A percentile compares a stretch with the other conserved stretches of the same genome.
Conservation (phyloP, 1,284 basidiomycete genomes). For the Dichomitus squalens region DNA sequence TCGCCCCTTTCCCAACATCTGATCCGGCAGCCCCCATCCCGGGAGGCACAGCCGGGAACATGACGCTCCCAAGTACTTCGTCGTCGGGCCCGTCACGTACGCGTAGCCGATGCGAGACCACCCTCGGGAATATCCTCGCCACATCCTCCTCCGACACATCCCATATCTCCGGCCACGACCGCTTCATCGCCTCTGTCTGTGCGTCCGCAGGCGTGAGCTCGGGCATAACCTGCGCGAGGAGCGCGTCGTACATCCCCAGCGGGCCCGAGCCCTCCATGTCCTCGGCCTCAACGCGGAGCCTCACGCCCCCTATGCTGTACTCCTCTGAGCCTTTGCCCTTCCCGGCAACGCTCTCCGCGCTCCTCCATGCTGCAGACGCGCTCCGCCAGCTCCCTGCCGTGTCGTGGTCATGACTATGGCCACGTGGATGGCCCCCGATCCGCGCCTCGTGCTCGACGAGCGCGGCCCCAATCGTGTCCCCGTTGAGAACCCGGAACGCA, state of each 20-base stretch:
- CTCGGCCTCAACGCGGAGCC: conserved; percentile 11
- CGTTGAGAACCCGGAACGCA: conserved; percentile 64
- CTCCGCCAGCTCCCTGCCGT: conserved; percentile 19
- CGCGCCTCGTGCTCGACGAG: conserved; percentile 24
- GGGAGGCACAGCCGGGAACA: conserved; percentile 41
- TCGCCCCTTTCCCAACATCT: conserved; percentile 1
- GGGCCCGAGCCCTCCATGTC: conserved; percentile 1
- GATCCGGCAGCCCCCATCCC: not conserved
- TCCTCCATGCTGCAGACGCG: conserved; percentile 10
- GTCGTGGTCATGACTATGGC: conserved; percentile 11
- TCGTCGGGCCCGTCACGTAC: conserved; percentile 67
- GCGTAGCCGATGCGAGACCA: conserved; percentile 70
- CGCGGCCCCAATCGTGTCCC: conserved; percentile 41
- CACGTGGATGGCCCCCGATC: conserved; percentile 12
- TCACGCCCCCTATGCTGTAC: conserved; percentile 3
- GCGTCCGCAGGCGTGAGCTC: conserved; percentile 10
- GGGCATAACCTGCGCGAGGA: not conserved
- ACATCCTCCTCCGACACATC: conserved; percentile 74
- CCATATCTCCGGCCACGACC: conserved; percentile 36
- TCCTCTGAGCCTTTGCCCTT: conserved; percentile 3
- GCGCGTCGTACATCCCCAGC: conserved; percentile 4
- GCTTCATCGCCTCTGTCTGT: conserved; percentile 6
- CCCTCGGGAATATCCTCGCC: conserved; percentile 66
- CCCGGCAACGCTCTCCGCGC: conserved; percentile 20
- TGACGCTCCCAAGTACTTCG: conserved; percentile 62